Base-by-base conservation (phyloP, 768 basidiomycete genomes). In the Mycena alexandri region DNA sequence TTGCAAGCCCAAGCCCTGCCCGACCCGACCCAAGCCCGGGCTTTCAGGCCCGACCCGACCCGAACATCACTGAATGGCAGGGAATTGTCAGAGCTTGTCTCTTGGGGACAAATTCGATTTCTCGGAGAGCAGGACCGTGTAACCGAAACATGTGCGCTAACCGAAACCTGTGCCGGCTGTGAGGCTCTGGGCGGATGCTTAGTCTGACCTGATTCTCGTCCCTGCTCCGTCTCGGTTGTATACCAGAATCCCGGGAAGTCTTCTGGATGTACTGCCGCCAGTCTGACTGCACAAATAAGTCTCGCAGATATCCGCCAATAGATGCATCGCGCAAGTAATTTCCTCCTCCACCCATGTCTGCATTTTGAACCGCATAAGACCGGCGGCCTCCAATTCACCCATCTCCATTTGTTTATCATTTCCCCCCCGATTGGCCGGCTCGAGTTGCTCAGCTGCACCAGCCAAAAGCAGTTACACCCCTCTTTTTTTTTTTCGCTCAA, bases 161-260 rank as follows among this genome's bases (percentile, higher is more conserved):
- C 46, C 22, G 6, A 47, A 52, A 52, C 33, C 51, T 54, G 53
- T 41, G 3, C 53, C 53, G 53, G 53, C 36, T 54, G 53, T 41
- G 53, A 54, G 36, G 36, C 52, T n/a, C 51, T 17, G 33, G 33
- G 33, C 33, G 29, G 29, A 17, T 21, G n/a, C 52, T 54, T 54
- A 54, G 52, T 38, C 34, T 38, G 52, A 54, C 21, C 36, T 54
- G 54, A 55, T 55, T 55, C 54, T 55, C 54, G 54, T 55, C 38
- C 54, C 54, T 55, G 54, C 54, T 55, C 54, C 54, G 38, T 55
- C 54, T 55, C 13, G 54, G 38, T 55, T 55, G 54, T 41, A 55
- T 55, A 55, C n/a, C 54, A 16, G 54, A 42, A 55, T 55, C 22
- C 38, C 38, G 38, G 54, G 54, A 54, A 54, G 19, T 42, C 38